Evolutionary conservation across 2,329 filamentous ascomycete species (phyloP).

Genomic region (Atkinsonella texensis): DNA sequence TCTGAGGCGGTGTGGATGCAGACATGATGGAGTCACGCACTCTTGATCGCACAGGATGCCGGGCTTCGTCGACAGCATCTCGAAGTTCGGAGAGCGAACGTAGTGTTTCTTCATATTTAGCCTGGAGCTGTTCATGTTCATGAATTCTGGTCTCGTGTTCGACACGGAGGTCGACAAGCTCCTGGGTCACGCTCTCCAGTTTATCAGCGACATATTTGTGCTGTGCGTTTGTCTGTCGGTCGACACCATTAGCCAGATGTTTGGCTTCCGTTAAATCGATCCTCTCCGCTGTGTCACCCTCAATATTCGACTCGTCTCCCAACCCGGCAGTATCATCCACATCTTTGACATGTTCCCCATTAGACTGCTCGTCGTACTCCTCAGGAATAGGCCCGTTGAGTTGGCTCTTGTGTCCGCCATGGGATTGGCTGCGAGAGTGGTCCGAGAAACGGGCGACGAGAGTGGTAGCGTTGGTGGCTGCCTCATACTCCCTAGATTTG

Average conservation of each 20-base stretch:
- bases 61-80: slow-evolving; percentile 69
- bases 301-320: not conserved
- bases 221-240: slow-evolving; percentile 62
- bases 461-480: slow-evolving; percentile 23
- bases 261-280: slow-evolving; percentile 12
- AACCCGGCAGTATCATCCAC: slow-evolving; percentile 9
- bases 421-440: slow-evolving; percentile 42
- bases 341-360: slow-evolving; percentile 36
- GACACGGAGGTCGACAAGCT: slow-evolving; percentile 78
- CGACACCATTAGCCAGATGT: slow-evolving; percentile 25
- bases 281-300: not conserved
- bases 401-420: slow-evolving; percentile 41
- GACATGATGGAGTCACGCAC: slow-evolving; percentile 46
- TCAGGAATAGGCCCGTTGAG: slow-evolving; percentile 44
- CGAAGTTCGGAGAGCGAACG: slow-evolving; percentile 74
- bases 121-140: slow-evolving; percentile 69
- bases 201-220: slow-evolving; percentile 83
- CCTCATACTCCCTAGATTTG: slow-evolving; percentile 23
- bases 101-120: slow-evolving; percentile 85
- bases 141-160: slow-evolving; percentile 77
- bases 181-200: slow-evolving; percentile 79
- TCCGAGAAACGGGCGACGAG: slow-evolving; percentile 34
- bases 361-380: slow-evolving; percentile 35
- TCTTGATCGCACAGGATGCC: slow-evolving; percentile 41
- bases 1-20: slow-evolving; percentile 27